These are phyloP conservation scores for Pichia sp. DNA, from an alignment of 1,139 yeast species.

Conservation along the genomic window DNA sequence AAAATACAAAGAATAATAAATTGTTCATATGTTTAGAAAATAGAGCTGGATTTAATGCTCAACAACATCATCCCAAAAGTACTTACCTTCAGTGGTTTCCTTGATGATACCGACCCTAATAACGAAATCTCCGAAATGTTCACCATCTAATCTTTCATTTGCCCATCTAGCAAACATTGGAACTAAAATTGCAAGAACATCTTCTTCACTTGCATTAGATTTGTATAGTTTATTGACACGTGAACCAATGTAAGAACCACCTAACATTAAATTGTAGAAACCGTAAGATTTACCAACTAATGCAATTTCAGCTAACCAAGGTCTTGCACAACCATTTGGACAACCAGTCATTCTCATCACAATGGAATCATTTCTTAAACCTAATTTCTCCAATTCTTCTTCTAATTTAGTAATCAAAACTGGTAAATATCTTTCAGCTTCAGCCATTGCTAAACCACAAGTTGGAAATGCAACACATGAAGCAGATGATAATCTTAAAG, in stretches of 20 bases:
- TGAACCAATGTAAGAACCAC: conserved; percentile 95
- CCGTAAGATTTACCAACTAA: conserved; percentile 93
- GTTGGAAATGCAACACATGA: conserved; percentile 99
- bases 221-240: conserved; percentile 86
- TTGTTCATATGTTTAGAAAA: background rate
- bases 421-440: conserved; percentile 92
- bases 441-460: conserved; percentile 99
- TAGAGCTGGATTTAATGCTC: conserved; percentile 40
- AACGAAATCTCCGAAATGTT: conserved; percentile 92
- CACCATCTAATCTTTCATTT: conserved; percentile 80
- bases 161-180: conserved; percentile 95
- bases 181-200: conserved; percentile 65
- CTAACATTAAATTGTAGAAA: conserved; percentile 88
- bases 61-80: conserved; percentile 89
- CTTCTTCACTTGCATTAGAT: conserved; percentile 86
- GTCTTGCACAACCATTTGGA: conserved; percentile 98
- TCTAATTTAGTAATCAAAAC: conserved; percentile 75
- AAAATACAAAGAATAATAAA: conserved; percentile 2
- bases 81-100: conserved; percentile 85
- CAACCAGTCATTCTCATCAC: conserved; percentile 99
- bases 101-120: conserved; percentile 80
- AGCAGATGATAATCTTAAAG: conserved; percentile 80
- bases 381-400: conserved; percentile 78
- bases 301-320: conserved; percentile 96
- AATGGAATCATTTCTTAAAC: conserved; percentile 87